A percentile compares a stretch with the other conserved stretches of the same genome.
Conservation (phyloP, 2,329 filamentous ascomycete species). For the Calonectria crousiana region DNA sequence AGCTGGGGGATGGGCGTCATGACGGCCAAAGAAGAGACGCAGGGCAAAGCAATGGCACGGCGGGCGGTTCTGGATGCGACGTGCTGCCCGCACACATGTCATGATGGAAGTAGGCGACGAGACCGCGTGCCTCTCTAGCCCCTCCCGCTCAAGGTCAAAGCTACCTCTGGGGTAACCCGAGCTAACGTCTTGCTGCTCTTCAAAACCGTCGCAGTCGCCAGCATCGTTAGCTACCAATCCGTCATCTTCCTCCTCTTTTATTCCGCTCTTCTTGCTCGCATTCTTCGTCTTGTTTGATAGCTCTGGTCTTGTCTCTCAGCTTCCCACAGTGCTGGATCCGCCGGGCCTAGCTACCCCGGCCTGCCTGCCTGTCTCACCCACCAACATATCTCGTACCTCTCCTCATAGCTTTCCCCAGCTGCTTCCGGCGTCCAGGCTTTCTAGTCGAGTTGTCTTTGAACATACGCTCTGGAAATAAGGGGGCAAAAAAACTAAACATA, state of each 20-base stretch:
- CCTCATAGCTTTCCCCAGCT: conserved; percentile 6
- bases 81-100: conserved; percentile 3
- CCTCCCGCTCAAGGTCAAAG: background rate
- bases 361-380: conserved; percentile 23
- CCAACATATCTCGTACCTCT: background rate
- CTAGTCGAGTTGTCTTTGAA: background rate
- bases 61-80: background rate
- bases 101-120: conserved; percentile 11
- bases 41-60: background rate
- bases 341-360: conserved; percentile 18
- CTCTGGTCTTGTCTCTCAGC: background rate
- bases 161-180: conserved; percentile 2
- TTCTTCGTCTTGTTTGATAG: background rate
- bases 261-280: no score
- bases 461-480: background rate
- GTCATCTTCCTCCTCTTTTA: background rate
- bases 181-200: background rate
- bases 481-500: background rate
- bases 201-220: background rate
- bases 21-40: background rate
- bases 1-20: background rate
- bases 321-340: conserved; percentile 17
- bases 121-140: background rate
- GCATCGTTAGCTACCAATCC: background rate
- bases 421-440: conserved; percentile 15